Evolutionary conservation across 768 basidiomycete genomes (phyloP).

Genomic region (Strobilomyces confusus): DNA sequence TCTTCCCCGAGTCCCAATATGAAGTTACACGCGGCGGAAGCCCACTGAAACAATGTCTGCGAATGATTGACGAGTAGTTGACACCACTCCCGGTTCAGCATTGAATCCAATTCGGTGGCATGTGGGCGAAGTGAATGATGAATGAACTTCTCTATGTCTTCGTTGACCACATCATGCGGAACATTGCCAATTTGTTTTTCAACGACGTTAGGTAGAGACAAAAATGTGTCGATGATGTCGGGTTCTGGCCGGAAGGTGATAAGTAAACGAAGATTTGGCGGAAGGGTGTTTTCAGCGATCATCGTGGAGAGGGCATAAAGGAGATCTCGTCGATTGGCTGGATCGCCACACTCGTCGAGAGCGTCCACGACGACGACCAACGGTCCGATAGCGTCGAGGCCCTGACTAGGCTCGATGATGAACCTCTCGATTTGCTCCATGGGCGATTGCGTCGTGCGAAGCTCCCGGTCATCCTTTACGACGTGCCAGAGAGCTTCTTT

Average conservation of each 20-base stretch:
- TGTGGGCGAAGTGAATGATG: background rate
- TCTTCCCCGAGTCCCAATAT: constrained; percentile 11
- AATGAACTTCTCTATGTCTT: constrained; percentile 2
- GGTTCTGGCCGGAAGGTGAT: constrained; percentile 15
- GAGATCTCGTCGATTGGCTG: too few species aligned
- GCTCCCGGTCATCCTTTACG: too few species aligned
- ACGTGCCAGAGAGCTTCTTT: too few species aligned
- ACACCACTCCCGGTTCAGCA: constrained; percentile 13
- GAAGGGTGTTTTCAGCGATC: too few species aligned
- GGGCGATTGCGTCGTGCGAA: too few species aligned
- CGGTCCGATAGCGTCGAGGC: too few species aligned
- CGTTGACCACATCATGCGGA: background rate
- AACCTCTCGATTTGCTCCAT: too few species aligned
- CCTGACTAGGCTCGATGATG: too few species aligned
- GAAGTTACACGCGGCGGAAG: background rate
- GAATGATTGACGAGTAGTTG: constrained; percentile 13
- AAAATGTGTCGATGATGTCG: background rate
- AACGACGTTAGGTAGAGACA: background rate
- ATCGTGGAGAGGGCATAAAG: too few species aligned
- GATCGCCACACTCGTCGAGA: too few species aligned
- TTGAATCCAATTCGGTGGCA: background rate
- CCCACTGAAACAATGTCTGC: constrained; percentile 15
- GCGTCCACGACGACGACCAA: too few species aligned
- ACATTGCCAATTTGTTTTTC: background rate
- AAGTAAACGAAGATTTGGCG: background rate